phyloP scores from a whole-genome alignment of 2,329 filamentous ascomycete species.

The Colletotrichum sublineola region DNA sequence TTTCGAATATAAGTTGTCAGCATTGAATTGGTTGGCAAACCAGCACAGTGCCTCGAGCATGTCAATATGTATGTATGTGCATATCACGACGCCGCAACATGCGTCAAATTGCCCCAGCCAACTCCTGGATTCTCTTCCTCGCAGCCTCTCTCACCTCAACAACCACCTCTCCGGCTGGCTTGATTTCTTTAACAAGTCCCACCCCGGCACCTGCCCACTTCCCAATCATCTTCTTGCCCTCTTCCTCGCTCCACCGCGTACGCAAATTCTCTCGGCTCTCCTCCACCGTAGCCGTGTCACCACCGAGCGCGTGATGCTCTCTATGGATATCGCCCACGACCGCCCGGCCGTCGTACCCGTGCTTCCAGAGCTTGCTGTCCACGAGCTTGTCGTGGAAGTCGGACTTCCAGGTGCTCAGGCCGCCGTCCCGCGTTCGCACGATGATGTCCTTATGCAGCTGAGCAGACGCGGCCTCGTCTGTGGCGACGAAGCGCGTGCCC shows the following conservation, averaged over 20 bases:
- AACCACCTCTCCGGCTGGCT: constrained; percentile 59
- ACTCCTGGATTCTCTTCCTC: constrained; percentile 50
- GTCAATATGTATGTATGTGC: not conserved
- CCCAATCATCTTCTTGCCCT: constrained; percentile 49
- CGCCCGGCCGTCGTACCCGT: constrained; percentile 60
- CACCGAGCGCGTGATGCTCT: constrained; percentile 50
- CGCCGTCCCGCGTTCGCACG: constrained; percentile 59
- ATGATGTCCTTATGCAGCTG: constrained; percentile 57
- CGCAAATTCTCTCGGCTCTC: constrained; percentile 57
- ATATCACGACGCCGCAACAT: too few relatives aligned
- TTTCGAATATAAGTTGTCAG: too few relatives aligned
- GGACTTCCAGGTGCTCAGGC: constrained; percentile 61
- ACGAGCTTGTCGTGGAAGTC: constrained; percentile 59
- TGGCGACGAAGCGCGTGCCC: constrained; percentile 62
- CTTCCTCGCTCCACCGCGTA: constrained; percentile 53
- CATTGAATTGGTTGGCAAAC: not conserved
- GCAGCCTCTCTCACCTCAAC: constrained; percentile 56
- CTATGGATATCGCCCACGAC: constrained; percentile 56
- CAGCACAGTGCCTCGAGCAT: not conserved
- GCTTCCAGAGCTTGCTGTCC: constrained; percentile 56
- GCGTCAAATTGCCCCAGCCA: constrained; percentile 45
- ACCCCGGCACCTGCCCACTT: constrained; percentile 61
- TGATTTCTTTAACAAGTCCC: constrained; percentile 58
- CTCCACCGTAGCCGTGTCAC: constrained; percentile 45
- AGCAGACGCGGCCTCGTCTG: constrained; percentile 58